Base-by-base conservation (phyloP, 2,329 filamentous ascomycete species). In the Thelonectria discophora region DNA sequence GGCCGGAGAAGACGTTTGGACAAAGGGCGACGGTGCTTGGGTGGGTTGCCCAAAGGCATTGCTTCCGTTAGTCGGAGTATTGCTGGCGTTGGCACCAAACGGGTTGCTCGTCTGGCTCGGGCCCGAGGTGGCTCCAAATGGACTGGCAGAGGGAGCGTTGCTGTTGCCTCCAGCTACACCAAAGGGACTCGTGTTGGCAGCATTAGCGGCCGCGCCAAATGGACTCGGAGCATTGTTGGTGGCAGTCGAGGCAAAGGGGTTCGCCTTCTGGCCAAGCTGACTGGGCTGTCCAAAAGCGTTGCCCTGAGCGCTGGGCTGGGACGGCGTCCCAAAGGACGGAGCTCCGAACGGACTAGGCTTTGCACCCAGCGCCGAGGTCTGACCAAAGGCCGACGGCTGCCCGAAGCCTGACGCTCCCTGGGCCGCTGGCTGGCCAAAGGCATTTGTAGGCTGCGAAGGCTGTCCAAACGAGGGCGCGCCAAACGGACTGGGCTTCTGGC, bases 301-400 rank as follows among this genome's bases (percentile, higher is more conserved):
- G 15, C 63, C 64, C 58, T 68, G 62, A 2, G 59, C 49, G 20
- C 55, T 70, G 13, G 73, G 67, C 47, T 78, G 74, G 53, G 74
- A 67, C 18, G 79, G 69, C 56, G 79, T 79, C 1, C 72, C 77
- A 55, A 74, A 77, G 0, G 75, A 72, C 2, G 74, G 69, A 39
- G 68, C 42, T 39, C 73, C 75, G 64, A 80, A 79, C 1, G 78
- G 72, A 63, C 71, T 79, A 12, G 73, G 69, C 15, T 73, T 73
- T 20, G 69, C 65, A 11, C 73, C 76, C 27, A 77, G 58, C 2
- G 70, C 59, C 39, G 78, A 74, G 30, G 81, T 75, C 56, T 83
- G 80, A 1, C 80, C 79, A 60, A 82, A 81, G 0, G 74, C 66
- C 13, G 76, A 69, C 40, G 75, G 68, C 58, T 83, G 77, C 1